phyloP scores from a whole-genome alignment of 495 filamentous ascomycete genomes.

The Hypomontagnella monticulosa region DNA sequence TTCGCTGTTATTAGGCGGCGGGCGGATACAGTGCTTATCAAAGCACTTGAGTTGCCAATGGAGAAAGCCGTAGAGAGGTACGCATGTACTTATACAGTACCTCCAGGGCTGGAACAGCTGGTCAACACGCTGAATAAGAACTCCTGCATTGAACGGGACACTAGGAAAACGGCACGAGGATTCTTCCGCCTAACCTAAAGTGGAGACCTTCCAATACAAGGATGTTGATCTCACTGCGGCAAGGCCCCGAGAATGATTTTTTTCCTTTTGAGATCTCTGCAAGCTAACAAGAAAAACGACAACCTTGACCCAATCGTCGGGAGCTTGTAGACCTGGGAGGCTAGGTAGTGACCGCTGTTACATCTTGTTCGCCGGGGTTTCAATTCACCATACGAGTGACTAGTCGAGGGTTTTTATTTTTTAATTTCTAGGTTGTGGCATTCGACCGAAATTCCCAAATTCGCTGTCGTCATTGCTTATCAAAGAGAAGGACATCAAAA shows the following conservation, averaged over 20 bases:
- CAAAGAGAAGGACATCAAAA: slow-evolving; percentile 6
- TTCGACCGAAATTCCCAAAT: slow-evolving; percentile 6
- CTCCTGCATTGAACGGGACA: background rate
- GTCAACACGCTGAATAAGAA: too few relatives aligned
- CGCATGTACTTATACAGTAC: slow-evolving; percentile 3
- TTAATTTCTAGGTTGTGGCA: background rate
- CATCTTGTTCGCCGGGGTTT: background rate
- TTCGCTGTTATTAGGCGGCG: too few relatives aligned
- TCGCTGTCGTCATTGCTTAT: slow-evolving; percentile 24
- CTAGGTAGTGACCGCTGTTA: slow-evolving; percentile 16
- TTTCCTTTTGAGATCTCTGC: slow-evolving; percentile 35
- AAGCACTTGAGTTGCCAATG: too few relatives aligned
- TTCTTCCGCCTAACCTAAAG: slow-evolving; percentile 31
- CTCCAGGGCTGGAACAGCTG: too few relatives aligned
- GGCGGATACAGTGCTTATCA: too few relatives aligned
- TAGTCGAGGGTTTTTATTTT: background rate
- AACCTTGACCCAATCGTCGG: slow-evolving; percentile 28
- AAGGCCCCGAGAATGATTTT: slow-evolving; percentile 38
- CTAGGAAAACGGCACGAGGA: slow-evolving; percentile 18
- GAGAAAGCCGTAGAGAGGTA: too few relatives aligned
- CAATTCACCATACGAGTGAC: slow-evolving; percentile 3
- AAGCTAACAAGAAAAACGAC: slow-evolving; percentile 26
- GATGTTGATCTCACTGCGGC: slow-evolving; percentile 39
- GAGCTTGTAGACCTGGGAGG: slow-evolving; percentile 27
- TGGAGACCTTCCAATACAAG: slow-evolving; percentile 29